Base-by-base conservation (phyloP, 2,329 filamentous ascomycete genomes). In the Fusarium sp. region DNA sequence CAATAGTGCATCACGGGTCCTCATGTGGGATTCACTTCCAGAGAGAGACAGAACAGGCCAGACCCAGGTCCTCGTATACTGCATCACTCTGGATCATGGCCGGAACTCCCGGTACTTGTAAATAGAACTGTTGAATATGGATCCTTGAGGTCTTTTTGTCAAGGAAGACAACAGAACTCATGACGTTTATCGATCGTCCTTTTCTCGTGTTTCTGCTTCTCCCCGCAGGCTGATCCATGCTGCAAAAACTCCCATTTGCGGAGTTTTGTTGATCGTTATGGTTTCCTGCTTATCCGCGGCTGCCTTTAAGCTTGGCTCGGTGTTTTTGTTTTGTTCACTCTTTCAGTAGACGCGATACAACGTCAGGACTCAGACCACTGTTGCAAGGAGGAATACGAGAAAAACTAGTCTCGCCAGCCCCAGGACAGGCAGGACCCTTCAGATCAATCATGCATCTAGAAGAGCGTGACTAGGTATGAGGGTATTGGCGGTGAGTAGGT, bases 331-430 rank as follows among this genome's bases (percentile, higher is more conserved):
- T 51, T 28, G 17, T 26, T 47, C 49, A 40, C 37, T 43, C 40
- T 39, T 22, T 22, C n/a, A 22, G 8, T 6, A 35, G 24, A 56
- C 47, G 50, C 46, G 44, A 51, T 54, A 57, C 35, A 47, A 43
- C 40, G 40, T 49, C 28, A 52, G 54, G 52, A 35, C 65, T 52
- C 56, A 67, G 66, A 49, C 53, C 52, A 68, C 47, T 40, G 22
- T 51, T 57, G 57, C 68, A 63, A 51, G 56, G 61, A 64, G 56
- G 54, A 71, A 70, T 71, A 70, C 68, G 65, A 71, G 68, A 44
- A 60, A 32, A 37, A 33, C 61, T 53, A 54, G 50, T 56, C 49
- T 49, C 55, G 48, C 30, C 39, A 28, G 24, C 15, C 20, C 61
- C 35, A 64, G 52, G 60, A 63, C 28, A 63, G 32, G 51, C 26